A percentile compares a stretch with the other conserved stretches of the same genome.
phyloP scores from a whole-genome alignment of 2,329 filamentous ascomycete genomes.

The Arthrinium phaeospermum region DNA sequence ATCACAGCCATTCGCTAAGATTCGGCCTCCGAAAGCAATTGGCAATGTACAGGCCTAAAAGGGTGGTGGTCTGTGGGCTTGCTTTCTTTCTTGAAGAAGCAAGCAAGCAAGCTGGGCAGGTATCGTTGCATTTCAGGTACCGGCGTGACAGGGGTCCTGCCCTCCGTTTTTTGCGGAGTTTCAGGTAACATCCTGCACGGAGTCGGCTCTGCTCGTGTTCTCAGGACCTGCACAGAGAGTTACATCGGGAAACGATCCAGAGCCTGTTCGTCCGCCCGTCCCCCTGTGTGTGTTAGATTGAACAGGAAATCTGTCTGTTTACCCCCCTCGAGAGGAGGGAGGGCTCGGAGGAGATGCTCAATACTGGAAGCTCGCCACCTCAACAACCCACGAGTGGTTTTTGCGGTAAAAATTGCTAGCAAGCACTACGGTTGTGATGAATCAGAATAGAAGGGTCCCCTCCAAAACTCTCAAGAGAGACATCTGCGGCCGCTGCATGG shows the following conservation, averaged over 20 bases:
- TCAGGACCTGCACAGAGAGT: conserved; percentile 8
- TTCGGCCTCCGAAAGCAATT: neutral
- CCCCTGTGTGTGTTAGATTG: neutral
- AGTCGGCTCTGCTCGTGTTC: conserved; percentile 8
- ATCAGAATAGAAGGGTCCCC: neutral
- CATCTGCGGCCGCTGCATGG: neutral
- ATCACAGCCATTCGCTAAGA: neutral
- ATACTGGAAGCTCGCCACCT: neutral
- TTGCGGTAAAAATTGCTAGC: neutral
- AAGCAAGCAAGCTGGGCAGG: neutral
- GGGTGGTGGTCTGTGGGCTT: neutral
- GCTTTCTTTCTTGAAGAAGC: neutral
- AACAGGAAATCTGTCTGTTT: neutral
- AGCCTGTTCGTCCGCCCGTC: neutral
- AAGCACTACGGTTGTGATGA: neutral
- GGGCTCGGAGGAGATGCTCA: too few species aligned
- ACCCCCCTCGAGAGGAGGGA: neutral
- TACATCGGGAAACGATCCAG: neutral
- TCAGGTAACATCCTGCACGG: conserved; percentile 12
- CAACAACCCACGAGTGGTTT: neutral
- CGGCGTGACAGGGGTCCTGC: neutral
- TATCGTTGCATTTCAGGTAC: conserved; percentile 11
- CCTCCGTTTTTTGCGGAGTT: conserved; percentile 14
- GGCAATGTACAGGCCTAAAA: neutral
- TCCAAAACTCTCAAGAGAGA: neutral